Evolutionary conservation across 768 basidiomycete species (phyloP), one percentile per base, ranked within the genome.

Genomic region (Collybia mongolica): DNA sequence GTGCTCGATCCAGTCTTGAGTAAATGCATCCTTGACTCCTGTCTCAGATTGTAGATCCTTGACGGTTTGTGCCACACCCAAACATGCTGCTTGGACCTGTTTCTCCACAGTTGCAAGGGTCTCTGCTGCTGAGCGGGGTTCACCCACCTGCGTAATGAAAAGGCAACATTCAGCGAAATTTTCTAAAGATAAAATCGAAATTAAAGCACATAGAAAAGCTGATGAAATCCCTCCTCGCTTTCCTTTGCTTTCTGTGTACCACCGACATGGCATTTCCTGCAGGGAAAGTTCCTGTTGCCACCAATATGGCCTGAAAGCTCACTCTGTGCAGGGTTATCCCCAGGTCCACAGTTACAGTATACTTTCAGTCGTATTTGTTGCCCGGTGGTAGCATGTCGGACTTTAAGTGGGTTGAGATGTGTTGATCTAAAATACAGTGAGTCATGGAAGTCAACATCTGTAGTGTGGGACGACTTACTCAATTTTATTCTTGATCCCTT

Each of bases 311-410:
- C 64, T 3, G 60, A 66, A 1, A 56, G 52, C 50, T 74, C 68
- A 44, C 69, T 67, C 51, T 73, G 72, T 35, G 69, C 59, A 0
- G 72, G 75, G 52, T 76, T 76, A 47, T 76, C 71, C 0, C 66
- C 71, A 0, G 67, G 68, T 0, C 54, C 49, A 32, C 66, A 70
- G 18, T 70, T 58, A 0, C 48, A 56, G 37, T 60, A 52, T 35
- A 72, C 40, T 26, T 58, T 65, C 37, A 72, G 46, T 0, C 59
- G 39, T 9, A 65, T 60, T 12, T 62, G 48, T 7, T 59, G 44
- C 0, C 65, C 56, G 0, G 57, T 54, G 0, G 42, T 39, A 1
- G 61, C 64, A 51, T 74, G 65, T 41, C 53, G 64, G 1, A 72
- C 64, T 22, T 58, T 45, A 0, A 76, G 50, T 0, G 71, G 72